Percentiles rank a stretch among this genome's conserved stretches.
Evolutionary conservation across 2,329 filamentous ascomycete genomes (phyloP).

Genomic region (Cyphellophora europaea): DNA sequence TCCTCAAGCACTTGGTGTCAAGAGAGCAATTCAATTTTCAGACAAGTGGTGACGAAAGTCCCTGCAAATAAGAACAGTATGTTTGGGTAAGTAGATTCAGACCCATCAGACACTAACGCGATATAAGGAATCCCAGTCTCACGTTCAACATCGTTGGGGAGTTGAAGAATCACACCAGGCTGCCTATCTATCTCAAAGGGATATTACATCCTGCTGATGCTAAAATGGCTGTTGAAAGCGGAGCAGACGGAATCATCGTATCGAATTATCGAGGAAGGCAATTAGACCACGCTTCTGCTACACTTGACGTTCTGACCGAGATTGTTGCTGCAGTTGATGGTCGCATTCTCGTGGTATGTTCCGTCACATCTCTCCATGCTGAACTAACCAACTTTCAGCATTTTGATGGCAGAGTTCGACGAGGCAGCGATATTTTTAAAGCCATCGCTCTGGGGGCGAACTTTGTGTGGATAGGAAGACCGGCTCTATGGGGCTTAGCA

Average conservation of each 20-base stretch:
- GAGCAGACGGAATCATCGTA: background rate
- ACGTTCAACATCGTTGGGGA: background rate
- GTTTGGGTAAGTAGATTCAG: background rate
- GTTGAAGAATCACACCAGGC: too few relatives aligned
- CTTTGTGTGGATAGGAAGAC: conserved; percentile 23
- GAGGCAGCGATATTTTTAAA: conserved; percentile 26
- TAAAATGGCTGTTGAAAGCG: background rate
- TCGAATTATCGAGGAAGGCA: background rate
- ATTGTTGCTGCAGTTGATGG: background rate
- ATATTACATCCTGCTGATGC: too few relatives aligned
- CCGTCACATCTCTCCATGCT: too few relatives aligned
- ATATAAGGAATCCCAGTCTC: background rate
- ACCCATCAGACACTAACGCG: background rate
- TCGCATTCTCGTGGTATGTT: background rate
- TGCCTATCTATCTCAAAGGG: too few relatives aligned
- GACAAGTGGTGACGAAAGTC: background rate
- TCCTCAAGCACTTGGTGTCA: too few relatives aligned
- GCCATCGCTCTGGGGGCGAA: conserved; percentile 24
- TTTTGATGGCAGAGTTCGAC: conserved; percentile 24
- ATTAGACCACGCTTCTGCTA: conserved; percentile 3
- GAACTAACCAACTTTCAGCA: background rate
- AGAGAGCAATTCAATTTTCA: too few relatives aligned
- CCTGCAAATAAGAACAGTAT: background rate
- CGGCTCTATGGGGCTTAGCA: conserved; percentile 25
- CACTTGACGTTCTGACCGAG: conserved; percentile 1